Evolutionary conservation across 305 asterid species (phyloP), one percentile per base, ranked within the genome.

Genomic region (Andrographis paniculata): DNA sequence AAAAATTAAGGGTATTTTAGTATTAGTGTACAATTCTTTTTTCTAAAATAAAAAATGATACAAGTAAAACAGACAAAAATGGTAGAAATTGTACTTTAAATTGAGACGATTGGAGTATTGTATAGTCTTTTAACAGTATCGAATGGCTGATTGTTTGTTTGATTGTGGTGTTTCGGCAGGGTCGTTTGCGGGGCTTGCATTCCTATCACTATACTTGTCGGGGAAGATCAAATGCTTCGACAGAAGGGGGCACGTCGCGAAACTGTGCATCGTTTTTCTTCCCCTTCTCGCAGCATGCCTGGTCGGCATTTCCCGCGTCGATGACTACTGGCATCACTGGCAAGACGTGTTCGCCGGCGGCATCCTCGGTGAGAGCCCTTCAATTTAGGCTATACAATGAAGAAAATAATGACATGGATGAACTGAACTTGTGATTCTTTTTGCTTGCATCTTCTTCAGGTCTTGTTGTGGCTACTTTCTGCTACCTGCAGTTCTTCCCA

Each of bases 321-420:
- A 82, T 56, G 95, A 89, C 66, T 86, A 89, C 58, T 76, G 91
- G 98, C 98, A 89, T 59, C 98, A 89, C 61, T 89, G 98, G 98
- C 95, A 82, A 71, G 98, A 89, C 4, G 16, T 30, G 94, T 84
- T 84, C 56, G 68, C 92, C 1, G 95, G 97, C 48, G 95, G 88
- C 16, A 65, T 81, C 48, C 55, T 84, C 74, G 95, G 96, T 82
- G 31, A 6, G 82, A 55, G n/a, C n/a, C n/a, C n/a, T n/a, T n/a
- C n/a, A n/a, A n/a, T n/a, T n/a, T n/a, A n/a, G n/a, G n/a, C n/a
- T n/a, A n/a, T n/a, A n/a, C n/a, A n/a, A n/a, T n/a, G n/a, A n/a
- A n/a, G n/a, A n/a, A n/a, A n/a, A n/a, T n/a, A n/a, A n/a, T n/a
- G n/a, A n/a, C n/a, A n/a, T n/a, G n/a, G n/a, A n/a, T n/a, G n/a